Conservation (phyloP, 208 protist genomes). For the Leishmania tropica region DNA sequence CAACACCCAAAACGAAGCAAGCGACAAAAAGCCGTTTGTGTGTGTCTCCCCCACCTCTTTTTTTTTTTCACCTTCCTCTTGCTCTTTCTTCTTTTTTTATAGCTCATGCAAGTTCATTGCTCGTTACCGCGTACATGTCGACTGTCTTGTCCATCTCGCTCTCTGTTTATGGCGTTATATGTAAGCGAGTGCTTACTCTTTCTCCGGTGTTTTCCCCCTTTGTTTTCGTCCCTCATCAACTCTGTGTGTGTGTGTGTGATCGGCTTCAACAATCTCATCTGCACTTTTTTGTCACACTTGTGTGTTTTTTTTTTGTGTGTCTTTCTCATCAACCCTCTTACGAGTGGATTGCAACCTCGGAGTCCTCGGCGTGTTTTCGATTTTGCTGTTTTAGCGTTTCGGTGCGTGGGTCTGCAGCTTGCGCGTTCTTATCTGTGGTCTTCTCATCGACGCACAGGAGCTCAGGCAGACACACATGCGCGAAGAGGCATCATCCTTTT, state of each 20-base stretch:
- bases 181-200: not conserved
- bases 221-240: not conserved
- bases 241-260: not conserved
- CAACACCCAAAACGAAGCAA: not conserved
- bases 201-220: not conserved
- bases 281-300: not conserved
- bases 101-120: not conserved
- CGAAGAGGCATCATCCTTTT: not conserved
- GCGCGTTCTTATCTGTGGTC: not conserved
- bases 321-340: not conserved
- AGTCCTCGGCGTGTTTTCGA: not conserved
- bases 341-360: not conserved
- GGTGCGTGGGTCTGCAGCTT: no score
- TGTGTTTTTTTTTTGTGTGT: not conserved
- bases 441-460: not conserved
- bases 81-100: not conserved
- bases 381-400: not conserved
- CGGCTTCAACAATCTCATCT: not conserved
- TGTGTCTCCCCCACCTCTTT: not conserved
- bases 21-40: not conserved
- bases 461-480: not conserved
- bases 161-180: not conserved
- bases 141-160: not conserved
- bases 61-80: not conserved
- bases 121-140: not conserved